Conservation (phyloP, 352 stramenopile species). For the Phytophthora syringae region DNA sequence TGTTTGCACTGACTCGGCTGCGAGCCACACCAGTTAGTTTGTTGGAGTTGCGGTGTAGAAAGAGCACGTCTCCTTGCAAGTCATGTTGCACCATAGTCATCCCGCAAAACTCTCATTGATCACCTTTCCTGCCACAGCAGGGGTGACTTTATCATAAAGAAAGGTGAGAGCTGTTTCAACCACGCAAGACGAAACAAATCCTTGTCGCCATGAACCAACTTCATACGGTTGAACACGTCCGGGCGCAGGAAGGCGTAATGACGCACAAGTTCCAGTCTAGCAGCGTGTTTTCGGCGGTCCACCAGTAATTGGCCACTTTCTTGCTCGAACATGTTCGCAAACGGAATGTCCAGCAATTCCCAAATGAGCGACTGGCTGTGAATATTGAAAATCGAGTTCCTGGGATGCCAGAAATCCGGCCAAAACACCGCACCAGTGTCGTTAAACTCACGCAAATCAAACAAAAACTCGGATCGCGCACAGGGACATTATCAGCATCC, state of each 20-base stretch:
- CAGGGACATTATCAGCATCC: slow-evolving; percentile 59
- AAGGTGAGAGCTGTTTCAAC: slow-evolving; percentile 48
- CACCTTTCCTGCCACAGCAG: slow-evolving; percentile 43
- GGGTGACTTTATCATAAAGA: slow-evolving; percentile 48
- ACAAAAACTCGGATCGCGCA: slow-evolving; percentile 54
- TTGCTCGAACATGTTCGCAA: slow-evolving; percentile 69
- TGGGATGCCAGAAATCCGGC: too few relatives aligned
- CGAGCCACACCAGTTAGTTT: slow-evolving; percentile 33
- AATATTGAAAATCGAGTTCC: slow-evolving; percentile 65
- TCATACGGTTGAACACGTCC: slow-evolving; percentile 32
- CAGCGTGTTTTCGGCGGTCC: slow-evolving; percentile 32
- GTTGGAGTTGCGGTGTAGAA: slow-evolving; percentile 57
- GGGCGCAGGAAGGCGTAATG: slow-evolving; percentile 45
- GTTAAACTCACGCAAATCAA: slow-evolving; percentile 38
- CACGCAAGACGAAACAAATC: slow-evolving; percentile 61
- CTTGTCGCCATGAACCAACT: slow-evolving; percentile 57
- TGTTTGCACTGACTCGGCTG: background rate
- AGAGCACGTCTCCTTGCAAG: slow-evolving; percentile 38
- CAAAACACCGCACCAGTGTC: slow-evolving; percentile 62
- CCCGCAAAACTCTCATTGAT: slow-evolving; percentile 46
- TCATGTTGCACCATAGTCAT: slow-evolving; percentile 57
- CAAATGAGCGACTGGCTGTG: slow-evolving; percentile 55
- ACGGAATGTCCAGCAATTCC: slow-evolving; percentile 47
- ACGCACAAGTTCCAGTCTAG: slow-evolving; percentile 36
- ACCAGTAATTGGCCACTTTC: slow-evolving; percentile 64